Base-by-base conservation (phyloP, 2,329 filamentous ascomycete genomes). In the Bimuria novae-zelandiae region DNA sequence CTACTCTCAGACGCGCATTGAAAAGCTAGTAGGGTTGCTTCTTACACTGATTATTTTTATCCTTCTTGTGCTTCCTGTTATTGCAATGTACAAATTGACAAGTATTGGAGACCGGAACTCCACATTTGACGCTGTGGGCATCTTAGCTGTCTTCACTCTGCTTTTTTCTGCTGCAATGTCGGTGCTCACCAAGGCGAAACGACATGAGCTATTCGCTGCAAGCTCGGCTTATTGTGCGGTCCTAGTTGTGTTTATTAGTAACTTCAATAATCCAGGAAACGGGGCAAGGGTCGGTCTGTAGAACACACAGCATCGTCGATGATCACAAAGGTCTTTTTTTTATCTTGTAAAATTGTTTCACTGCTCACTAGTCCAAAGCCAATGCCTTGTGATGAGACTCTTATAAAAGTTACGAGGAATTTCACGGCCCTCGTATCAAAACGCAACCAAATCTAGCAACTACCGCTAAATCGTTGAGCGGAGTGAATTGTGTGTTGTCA, bases 111-210 rank as follows among this genome's bases (percentile, higher is more conserved):
- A 39, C 64, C 7, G 56, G 59, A 3, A 62, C n/a, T 63, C 65
- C 0, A 67, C 63, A 2, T 66, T 72, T 27, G 55, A 63, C 32
- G 67, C 69, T 2, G 62, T 73, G 29, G 68, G 64, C 4, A 59
- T 74, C 4, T 45, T 74, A 8, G 71, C 77, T 5, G 73, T 77
- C 0, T 77, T 77, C 37, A 77, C 75, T 2, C 56, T 74, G 3
- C 44, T 74, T 0, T 73, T 74, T 37, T 67, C 63, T 16, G 70
- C 70, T 2, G 70, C 71, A 1, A 75, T 75, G 70, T 65, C 63
- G 51, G 23, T 74, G 6, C 35, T 75, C 29, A 75, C 72, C 0
- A 71, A 66, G 35, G 73, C 73, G 0, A 62, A 63, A 10, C 56
- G 71, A 17, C 69, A 74, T 47, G 72, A 75, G 47, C 45, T 74